Evolutionary conservation across 2,329 filamentous ascomycete species (phyloP), one percentile per base, ranked within the genome.

Genomic region (Rasamsonia emersonii): DNA sequence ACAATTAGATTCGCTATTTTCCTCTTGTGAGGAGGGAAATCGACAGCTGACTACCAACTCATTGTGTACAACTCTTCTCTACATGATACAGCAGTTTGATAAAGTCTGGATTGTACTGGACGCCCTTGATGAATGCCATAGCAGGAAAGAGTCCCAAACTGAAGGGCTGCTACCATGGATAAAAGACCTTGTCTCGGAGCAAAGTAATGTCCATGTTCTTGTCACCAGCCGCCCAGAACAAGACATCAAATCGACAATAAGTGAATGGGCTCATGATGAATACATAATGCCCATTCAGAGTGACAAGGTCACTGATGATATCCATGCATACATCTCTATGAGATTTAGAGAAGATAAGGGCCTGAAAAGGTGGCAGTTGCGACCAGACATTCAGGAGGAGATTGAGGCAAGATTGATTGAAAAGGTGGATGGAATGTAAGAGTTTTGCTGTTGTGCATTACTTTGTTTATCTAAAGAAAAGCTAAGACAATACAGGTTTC

Each of bases 51-150:
- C 34, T 6, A 10, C 18, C 9, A 14, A 27, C 4, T 20, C 19
- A 14, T 23, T 43, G 2, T 18, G 16, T 5, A 10, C 11, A 2
- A 9, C 29, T 9, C 18, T 44, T 18, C 15, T 20, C 3, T 18
- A 32, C n/a, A 28, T 29, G 11, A n/a, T 39, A 10, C 24, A 24
- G 5, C 10, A 10, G 2, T 13, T 28, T 17, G 15, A 30, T 3
- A 15, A 32, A 4, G 33, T 32, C 23, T 43, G 31, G 24, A 37
- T 43, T 18, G 23, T 44, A 4, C 15, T 46, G 2, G 42, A 46
- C 20, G 44, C 42, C 9, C 35, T 45, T n/a, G 42, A 45, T 18
- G 40, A 45, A 11, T 42, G 40, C 6, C 7, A 3, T 35, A 37
- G 30, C 3, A 39, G 25, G 21, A 8, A 23, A 9, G 21, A 18